Percentiles rank a stretch among this genome's conserved stretches.
Conservation (phyloP, 1,284 basidiomycete species). For the Lentinula novae-zelandiae region DNA sequence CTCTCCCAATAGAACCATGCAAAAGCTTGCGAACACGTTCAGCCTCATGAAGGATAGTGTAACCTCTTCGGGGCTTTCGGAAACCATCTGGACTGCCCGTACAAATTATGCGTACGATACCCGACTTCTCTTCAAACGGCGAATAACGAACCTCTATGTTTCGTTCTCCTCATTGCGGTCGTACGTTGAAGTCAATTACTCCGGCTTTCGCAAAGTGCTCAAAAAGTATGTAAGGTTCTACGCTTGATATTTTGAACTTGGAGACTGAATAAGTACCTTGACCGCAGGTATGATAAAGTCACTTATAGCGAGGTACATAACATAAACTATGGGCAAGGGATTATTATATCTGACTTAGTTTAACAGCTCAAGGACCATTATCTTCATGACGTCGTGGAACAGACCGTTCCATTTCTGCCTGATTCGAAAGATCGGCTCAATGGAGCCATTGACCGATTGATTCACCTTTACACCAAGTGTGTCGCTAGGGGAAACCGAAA, state of each 20-base stretch:
- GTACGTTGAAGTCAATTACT: slow-evolving; percentile 93
- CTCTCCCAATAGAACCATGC: slow-evolving; percentile 36
- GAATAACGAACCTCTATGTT: slow-evolving; percentile 87
- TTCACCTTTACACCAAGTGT: slow-evolving; percentile 84
- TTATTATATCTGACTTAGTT: background rate
- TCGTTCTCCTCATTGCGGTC: slow-evolving; percentile 81
- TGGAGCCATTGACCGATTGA: slow-evolving; percentile 56
- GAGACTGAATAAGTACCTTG: background rate
- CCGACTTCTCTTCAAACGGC: slow-evolving; percentile 87
- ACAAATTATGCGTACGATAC: slow-evolving; percentile 87
- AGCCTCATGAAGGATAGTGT: slow-evolving; percentile 48
- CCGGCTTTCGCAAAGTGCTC: slow-evolving; percentile 93
- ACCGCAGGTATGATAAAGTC: slow-evolving; percentile 84
- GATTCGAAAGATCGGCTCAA: slow-evolving; percentile 65
- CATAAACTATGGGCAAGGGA: background rate
- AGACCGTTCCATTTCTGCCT: slow-evolving; percentile 65
- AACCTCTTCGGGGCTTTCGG: slow-evolving; percentile 33
- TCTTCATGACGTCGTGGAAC: slow-evolving; percentile 74
- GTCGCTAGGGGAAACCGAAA: slow-evolving; percentile 75
- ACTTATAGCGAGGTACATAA: slow-evolving; percentile 68
- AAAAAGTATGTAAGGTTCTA: slow-evolving; percentile 69
- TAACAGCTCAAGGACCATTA: slow-evolving; percentile 74
- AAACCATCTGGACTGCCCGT: slow-evolving; percentile 77
- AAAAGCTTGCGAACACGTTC: slow-evolving; percentile 46
- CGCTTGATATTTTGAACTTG: background rate